Base-by-base conservation (phyloP, 2,329 filamentous ascomycete species). In the Hymenoscyphus scutula region DNA sequence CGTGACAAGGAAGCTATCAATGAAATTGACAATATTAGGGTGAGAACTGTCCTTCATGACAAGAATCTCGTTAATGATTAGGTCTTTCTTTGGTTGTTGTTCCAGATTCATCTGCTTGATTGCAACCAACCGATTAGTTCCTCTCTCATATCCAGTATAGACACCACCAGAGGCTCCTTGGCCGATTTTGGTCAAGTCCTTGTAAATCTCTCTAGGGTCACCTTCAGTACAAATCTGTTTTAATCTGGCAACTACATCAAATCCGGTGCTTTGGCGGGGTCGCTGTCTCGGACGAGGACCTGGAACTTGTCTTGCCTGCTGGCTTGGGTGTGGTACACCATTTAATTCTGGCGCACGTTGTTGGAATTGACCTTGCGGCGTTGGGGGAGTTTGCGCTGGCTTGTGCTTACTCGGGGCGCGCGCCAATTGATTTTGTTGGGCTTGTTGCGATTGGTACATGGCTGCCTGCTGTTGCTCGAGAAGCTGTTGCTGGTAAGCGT, bases 31-130 rank as follows among this genome's bases (percentile, higher is more conserved):
- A 77, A 99, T 96, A 75, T 98, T 98, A 72, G 92, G 94, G 75
- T 99, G 95, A 63, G 91, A 95, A 81, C 93, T 97, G 73, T 98
- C 95, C 79, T 96, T 97, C 95, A 99, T 99, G 63, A 99, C 95
- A 63, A 99, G 79, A 69, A 99, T 99, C 75, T 99, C 95, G 76
- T 99, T 99, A 78, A 99, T 97, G 73, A 99, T 99, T 56, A 98
- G 81, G 71, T 99, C 95, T 77, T 99, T 99, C 84, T 98, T 98
- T 2, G 95, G 95, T 73, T 99, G 95, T 77, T 98, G 90, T 76
- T 98, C 95, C 61, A 99, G 80, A 69, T 98, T 98, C 95, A 99
- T 99, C 80, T 99, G 95, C 80, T 99, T 99, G 78, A 99, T 98
- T 51, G 95, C 95, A 41, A 99, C 95, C 69, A 96, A 87, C 66